Base-by-base conservation (phyloP, 108 stramenopile species). In the Cyclotella distinguenda region DNA sequence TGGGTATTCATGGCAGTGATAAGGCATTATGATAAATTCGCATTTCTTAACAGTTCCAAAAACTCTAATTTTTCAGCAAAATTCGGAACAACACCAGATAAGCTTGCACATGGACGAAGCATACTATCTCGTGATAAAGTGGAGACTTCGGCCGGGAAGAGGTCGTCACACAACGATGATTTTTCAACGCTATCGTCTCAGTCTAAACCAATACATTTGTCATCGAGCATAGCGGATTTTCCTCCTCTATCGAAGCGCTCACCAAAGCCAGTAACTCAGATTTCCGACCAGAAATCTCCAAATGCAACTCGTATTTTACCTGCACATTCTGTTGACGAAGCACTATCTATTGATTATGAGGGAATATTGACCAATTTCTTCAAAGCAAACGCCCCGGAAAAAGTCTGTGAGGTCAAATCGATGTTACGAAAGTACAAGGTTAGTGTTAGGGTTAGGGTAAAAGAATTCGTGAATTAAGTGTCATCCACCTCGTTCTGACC, bases 21-120 rank as follows among this genome's bases (percentile, higher is more conserved):
- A n/a, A n/a, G n/a, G n/a, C n/a, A n/a, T n/a, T n/a, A n/a, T n/a
- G n/a, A 52, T 52, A 33, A 27, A 54, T 11, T 54, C 32, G 30
- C 54, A 31, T 66, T 56, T 52, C 31, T 25, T 18, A 13, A 31
- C 31, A 15, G 16, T 59, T 11, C 36, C 49, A 48, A 33, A 43
- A 32, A 26, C 18, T 12, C 13, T 18, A 26, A n/a, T 36, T 51
- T 48, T 16, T 26, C 7, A 60, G 82, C 86, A 1, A 49, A 63
- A 35, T 83, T 87, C 66, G 90, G 90, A 50, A 88, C 84, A 10
- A 85, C 84, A 4, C 90, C 90, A 1, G 90, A 91, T 28, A 82
- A 80, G 60, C 50, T 91, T 19, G 66, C 83, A 15, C 39, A 72
- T 28, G 60, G 73, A n/a, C 27, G 73, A 25, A 82, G 72, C 22